These are phyloP conservation scores for Ascodesmis nigricans DNA, from an alignment of 495 filamentous ascomycete species.

Conservation along the genomic window DNA sequence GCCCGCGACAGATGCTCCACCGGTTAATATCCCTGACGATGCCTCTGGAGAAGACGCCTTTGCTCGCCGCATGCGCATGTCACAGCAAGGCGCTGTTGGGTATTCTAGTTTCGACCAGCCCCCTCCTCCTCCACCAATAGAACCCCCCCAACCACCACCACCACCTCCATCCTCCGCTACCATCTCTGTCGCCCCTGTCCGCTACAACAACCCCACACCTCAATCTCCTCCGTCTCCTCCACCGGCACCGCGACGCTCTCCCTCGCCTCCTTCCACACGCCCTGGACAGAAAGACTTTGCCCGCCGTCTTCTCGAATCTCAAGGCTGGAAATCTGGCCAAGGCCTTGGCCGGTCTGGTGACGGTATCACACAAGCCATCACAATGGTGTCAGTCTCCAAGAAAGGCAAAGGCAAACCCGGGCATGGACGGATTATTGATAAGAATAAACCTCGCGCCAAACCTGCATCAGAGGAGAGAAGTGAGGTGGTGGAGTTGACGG, in stretches of 20 bases:
- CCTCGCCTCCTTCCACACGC: slow-evolving; percentile 29
- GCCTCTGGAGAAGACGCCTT: slow-evolving; percentile 52
- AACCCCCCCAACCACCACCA: slow-evolving; percentile 20
- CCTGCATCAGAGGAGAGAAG: slow-evolving; percentile 48
- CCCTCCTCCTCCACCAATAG: slow-evolving; percentile 22
- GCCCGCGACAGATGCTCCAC: slow-evolving; percentile 21
- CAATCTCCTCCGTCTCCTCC: slow-evolving; percentile 28
- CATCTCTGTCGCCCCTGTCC: slow-evolving; percentile 73
- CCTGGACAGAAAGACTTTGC: slow-evolving; percentile 74
- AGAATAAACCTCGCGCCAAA: slow-evolving; percentile 29
- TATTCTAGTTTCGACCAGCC: slow-evolving; percentile 24
- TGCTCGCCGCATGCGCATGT: slow-evolving; percentile 36
- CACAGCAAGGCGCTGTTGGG: slow-evolving; percentile 24
- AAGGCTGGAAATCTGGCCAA: slow-evolving; percentile 74
- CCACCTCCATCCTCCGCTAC: slow-evolving; percentile 29
- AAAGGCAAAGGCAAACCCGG: slow-evolving; percentile 58
- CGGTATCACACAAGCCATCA: slow-evolving; percentile 64
- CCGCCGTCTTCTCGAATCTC: slow-evolving; percentile 66
- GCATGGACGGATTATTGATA: slow-evolving; percentile 60
- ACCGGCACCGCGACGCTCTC: slow-evolving; percentile 24
- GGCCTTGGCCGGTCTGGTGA: slow-evolving; percentile 60
- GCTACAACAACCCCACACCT: slow-evolving; percentile 48
- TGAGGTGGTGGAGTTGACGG: slow-evolving; percentile 51
- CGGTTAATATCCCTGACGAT: slow-evolving; percentile 29
- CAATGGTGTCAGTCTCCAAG: slow-evolving; percentile 60